A percentile compares a stretch with the other conserved stretches of the same genome.
These are phyloP conservation scores for Nicotiana obtusifolia DNA, from an alignment of 257 asterid species.

Conservation along the genomic window DNA sequence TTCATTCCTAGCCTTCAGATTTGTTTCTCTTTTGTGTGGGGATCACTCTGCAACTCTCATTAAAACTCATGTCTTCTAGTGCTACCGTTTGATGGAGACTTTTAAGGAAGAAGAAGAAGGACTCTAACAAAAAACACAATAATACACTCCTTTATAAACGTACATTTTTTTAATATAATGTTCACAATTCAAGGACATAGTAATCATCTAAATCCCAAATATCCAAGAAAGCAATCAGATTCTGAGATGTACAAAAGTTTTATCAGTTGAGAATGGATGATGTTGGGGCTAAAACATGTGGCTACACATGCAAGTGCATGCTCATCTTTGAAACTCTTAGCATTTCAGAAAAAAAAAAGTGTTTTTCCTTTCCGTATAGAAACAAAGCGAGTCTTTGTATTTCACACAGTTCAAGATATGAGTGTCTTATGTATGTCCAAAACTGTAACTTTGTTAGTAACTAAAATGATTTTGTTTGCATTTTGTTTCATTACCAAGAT, in stretches of 20 bases:
- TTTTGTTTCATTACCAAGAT: neutral
- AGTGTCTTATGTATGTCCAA: neutral
- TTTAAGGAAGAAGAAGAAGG: neutral
- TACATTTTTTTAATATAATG: neutral
- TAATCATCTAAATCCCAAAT: neutral
- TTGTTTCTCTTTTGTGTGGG: constrained; percentile 23
- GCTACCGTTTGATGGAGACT: constrained; percentile 41
- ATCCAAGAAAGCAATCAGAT: neutral
- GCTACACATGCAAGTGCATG: constrained; percentile 22
- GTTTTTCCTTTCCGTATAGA: neutral
- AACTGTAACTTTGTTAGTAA: neutral
- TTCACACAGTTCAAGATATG: constrained; percentile 8
- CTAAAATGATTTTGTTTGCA: neutral
- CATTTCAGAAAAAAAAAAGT: neutral
- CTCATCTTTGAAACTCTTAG: neutral
- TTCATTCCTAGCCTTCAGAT: constrained; percentile 27
- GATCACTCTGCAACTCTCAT: constrained; percentile 29
- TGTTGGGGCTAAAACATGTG: constrained; percentile 7
- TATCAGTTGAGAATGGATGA: neutral
- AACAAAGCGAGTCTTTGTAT: neutral
- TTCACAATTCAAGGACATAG: constrained; percentile 7
- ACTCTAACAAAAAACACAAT: constrained; percentile 1
- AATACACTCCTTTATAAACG: neutral
- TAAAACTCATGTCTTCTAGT: constrained; percentile 43
- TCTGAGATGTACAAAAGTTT: constrained; percentile 1